A percentile compares a stretch with the other conserved stretches of the same genome.
phyloP scores from a whole-genome alignment of 2,329 filamentous ascomycete genomes.

The Colletotrichum sp. region DNA sequence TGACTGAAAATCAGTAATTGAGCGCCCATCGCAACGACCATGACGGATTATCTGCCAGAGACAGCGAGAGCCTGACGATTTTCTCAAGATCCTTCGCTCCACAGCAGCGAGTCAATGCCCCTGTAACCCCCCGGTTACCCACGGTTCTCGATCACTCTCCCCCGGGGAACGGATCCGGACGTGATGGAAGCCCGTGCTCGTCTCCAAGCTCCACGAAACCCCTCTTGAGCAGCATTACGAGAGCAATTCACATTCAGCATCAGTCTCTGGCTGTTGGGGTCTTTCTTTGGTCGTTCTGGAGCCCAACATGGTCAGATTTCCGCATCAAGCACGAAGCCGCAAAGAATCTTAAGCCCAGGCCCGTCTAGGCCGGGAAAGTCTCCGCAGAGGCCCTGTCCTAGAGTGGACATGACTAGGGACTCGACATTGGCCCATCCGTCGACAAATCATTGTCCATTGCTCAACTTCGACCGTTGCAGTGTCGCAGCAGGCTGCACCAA shows the following conservation, averaged over 20 bases:
- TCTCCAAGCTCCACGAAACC: neutral
- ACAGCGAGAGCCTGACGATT: neutral
- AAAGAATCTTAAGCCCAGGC: neutral
- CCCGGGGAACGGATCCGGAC: neutral
- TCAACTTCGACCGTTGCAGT: neutral
- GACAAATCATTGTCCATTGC: neutral
- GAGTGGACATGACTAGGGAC: neutral
- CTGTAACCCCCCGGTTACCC: neutral
- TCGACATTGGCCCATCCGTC: neutral
- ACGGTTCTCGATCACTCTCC: neutral
- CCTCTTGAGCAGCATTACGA: neutral
- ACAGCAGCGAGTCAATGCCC: neutral
- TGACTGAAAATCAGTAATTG: neutral
- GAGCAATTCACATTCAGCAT: neutral
- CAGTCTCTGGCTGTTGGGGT: neutral
- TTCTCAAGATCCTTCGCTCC: neutral
- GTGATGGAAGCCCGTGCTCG: neutral
- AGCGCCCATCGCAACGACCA: neutral
- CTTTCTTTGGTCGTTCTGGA: neutral
- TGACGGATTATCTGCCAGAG: neutral
- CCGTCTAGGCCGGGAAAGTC: neutral
- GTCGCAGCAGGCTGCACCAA: neutral
- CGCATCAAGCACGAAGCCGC: neutral
- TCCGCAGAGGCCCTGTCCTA: neutral
- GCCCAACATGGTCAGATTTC: neutral